Evolutionary conservation across 805 yeast species (phyloP).

Genomic region (Ogataea kodamae): DNA sequence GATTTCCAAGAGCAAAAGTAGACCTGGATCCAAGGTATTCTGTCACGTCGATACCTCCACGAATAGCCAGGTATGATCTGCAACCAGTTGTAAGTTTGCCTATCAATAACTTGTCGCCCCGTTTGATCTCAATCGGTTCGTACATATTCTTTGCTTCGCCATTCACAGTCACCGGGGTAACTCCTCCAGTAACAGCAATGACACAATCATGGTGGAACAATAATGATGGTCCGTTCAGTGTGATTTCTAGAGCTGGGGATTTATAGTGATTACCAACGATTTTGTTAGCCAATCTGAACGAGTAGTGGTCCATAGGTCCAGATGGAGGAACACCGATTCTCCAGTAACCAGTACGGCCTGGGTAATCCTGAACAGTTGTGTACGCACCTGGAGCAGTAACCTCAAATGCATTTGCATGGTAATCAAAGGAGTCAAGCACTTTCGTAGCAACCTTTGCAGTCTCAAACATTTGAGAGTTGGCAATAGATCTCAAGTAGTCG

Average conservation of each 20-base stretch:
- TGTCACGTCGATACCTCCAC: constrained; percentile 92
- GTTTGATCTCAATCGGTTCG: constrained; percentile 64
- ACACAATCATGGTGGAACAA: constrained; percentile 78
- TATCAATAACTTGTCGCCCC: constrained; percentile 74
- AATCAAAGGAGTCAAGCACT: constrained; percentile 76
- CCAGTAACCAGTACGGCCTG: constrained; percentile 86
- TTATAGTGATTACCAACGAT: constrained; percentile 80
- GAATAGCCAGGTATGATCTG: constrained; percentile 82
- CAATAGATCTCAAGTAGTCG: constrained; percentile 84
- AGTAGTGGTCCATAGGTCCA: constrained; percentile 95
- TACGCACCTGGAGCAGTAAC: constrained; percentile 87
- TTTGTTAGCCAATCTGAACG: constrained; percentile 85
- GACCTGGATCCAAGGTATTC: constrained; percentile 95
- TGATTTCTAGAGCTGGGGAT: constrained; percentile 89
- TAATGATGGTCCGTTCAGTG: constrained; percentile 82
- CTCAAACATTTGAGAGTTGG: constrained; percentile 78
- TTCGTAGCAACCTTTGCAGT: constrained; percentile 83
- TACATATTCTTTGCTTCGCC: constrained; percentile 57
- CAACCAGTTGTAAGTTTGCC: constrained; percentile 85
- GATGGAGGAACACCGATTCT: constrained; percentile 96
- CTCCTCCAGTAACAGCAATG: constrained; percentile 87
- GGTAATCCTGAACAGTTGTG: constrained; percentile 94
- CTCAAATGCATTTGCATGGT: constrained; percentile 82
- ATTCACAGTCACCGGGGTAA: constrained; percentile 61
- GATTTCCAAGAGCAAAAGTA: constrained; percentile 87